phyloP scores from a whole-genome alignment of 129 eudicot species.

The Pittosporum tobira region DNA sequence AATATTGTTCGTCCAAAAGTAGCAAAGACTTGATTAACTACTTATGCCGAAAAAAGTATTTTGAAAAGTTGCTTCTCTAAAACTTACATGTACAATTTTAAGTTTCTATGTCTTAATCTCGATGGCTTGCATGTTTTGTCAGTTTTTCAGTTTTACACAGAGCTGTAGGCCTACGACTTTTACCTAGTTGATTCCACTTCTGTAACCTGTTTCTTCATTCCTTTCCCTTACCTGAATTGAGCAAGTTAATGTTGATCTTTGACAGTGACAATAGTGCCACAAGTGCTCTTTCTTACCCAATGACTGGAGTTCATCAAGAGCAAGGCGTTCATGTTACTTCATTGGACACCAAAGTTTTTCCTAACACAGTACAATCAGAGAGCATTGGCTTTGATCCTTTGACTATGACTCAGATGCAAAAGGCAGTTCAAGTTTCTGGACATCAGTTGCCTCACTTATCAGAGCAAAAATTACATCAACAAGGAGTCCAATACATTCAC shows the following conservation, averaged over 20 bases:
- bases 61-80: not conserved
- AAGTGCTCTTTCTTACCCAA: constrained; percentile 23
- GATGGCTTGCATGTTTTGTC: not conserved
- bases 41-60: not conserved
- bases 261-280: constrained; percentile 42
- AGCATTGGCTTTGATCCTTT: constrained; percentile 36
- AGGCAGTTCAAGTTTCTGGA: constrained; percentile 31
- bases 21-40: not conserved
- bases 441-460: constrained; percentile 36
- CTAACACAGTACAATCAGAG: constrained; percentile 31
- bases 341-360: constrained; percentile 14
- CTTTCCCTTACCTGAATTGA: not conserved
- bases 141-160: not conserved
- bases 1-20: not conserved
- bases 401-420: constrained; percentile 30
- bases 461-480: constrained; percentile 41
- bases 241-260: not conserved
- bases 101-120: not conserved
- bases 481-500: constrained; percentile 46
- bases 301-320: constrained; percentile 37
- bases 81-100: not conserved
- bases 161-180: not conserved
- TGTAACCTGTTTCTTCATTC: not conserved
- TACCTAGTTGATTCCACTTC: not conserved
- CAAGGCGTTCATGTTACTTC: constrained; percentile 27